Conservation (phyloP, 768 basidiomycete species). For the Boletus reticulatus region DNA sequence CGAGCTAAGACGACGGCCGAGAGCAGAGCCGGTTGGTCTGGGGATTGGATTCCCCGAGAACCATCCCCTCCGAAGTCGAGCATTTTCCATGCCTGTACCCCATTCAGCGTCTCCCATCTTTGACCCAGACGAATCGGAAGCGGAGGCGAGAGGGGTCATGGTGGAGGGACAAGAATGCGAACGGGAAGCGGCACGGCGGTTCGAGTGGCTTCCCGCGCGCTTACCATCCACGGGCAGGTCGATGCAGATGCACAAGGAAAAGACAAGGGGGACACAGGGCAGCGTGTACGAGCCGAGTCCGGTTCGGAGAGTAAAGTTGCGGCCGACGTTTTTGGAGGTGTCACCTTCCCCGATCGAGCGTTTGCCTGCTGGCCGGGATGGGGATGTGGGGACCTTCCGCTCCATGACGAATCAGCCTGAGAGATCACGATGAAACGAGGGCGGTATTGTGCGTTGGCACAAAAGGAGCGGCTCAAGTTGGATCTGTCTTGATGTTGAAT, state of each 20-base stretch:
- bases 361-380: background rate
- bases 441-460: no score
- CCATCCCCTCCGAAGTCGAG: slow-evolving; percentile 19
- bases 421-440: background rate
- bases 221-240: background rate
- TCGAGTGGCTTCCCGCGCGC: slow-evolving; percentile 4
- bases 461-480: background rate
- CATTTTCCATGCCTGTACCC: slow-evolving; percentile 18
- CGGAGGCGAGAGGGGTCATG: no score
- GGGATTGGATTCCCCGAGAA: slow-evolving; percentile 28
- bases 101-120: background rate
- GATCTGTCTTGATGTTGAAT: background rate
- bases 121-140: background rate
- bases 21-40: slow-evolving; percentile 19
- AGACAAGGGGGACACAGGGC: background rate
- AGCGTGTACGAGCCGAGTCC: background rate
- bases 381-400: background rate
- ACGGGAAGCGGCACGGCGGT: background rate
- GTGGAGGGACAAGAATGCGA: background rate
- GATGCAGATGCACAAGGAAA: background rate
- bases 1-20: slow-evolving; percentile 15
- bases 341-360: slow-evolving; percentile 21
- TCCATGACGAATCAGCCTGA: background rate
- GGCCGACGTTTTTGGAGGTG: slow-evolving; percentile 14
- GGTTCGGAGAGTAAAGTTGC: slow-evolving; percentile 1